Percentiles rank a stretch among this genome's conserved stretches.
Evolutionary conservation across 495 filamentous ascomycete species (phyloP).

Genomic region (Cairneyella variabilis): DNA sequence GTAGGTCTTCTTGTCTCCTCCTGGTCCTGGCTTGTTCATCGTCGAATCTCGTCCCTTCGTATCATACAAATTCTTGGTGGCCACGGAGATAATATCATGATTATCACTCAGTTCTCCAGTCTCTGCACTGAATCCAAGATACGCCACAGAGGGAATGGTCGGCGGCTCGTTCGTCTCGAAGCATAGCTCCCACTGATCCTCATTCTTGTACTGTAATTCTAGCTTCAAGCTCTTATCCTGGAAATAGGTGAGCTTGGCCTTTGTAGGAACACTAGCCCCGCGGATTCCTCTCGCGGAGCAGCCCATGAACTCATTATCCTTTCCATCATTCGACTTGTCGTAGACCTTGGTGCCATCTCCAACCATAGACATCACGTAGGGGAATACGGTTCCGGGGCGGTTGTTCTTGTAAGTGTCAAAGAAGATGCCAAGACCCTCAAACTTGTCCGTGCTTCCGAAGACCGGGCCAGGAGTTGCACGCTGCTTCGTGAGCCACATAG

Average conservation of each 20-base stretch:
- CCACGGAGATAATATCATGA: conserved; percentile 91
- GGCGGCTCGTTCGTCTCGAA: conserved; percentile 72
- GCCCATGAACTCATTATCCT: conserved; percentile 85
- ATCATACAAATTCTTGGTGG: conserved; percentile 84
- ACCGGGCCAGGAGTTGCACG: conserved; percentile 77
- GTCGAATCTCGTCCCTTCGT: conserved; percentile 32
- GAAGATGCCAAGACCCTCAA: conserved; percentile 95
- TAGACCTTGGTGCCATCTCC: conserved; percentile 86
- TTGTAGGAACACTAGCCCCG: conserved; percentile 71
- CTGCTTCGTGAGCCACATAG: conserved; percentile 97
- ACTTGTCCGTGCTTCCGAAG: conserved; percentile 83
- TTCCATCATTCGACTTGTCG: conserved; percentile 93
- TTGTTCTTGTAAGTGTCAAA: conserved; percentile 99
- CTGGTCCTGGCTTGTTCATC: conserved; percentile 2
- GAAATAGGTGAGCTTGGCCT: conserved; percentile 89
- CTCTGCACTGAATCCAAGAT: conserved; percentile 93
- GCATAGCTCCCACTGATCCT: conserved; percentile 85
- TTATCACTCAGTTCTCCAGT: conserved; percentile 96
- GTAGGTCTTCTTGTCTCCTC: conserved; percentile 29
- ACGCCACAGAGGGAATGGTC: conserved; percentile 83
- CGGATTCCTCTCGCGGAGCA: conserved; percentile 94
- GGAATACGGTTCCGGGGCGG: conserved; percentile 90
- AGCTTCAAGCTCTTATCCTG: conserved; percentile 90
- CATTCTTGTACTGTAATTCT: conserved; percentile 88
- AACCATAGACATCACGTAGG: conserved; percentile 98